phyloP scores from a whole-genome alignment of 371 early-diverging fungal genomes.

The Sporodiniella umbellata region DNA sequence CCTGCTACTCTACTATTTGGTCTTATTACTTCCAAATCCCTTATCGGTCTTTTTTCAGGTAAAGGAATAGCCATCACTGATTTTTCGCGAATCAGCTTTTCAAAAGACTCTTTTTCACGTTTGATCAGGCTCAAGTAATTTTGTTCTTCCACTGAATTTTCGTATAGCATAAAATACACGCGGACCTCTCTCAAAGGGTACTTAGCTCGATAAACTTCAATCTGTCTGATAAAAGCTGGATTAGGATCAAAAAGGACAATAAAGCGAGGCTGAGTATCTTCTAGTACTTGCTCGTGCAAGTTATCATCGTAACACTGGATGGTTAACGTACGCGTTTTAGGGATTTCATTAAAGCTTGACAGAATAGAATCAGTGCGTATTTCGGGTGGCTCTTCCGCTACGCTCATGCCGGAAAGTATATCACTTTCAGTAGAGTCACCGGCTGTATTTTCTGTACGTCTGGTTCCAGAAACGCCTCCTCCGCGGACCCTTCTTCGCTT shows the following conservation, averaged over 20 bases:
- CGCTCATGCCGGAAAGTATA: too few relatives aligned
- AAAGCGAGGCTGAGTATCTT: slow-evolving; percentile 70
- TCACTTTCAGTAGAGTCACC: too few relatives aligned
- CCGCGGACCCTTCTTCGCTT: slow-evolving; percentile 83
- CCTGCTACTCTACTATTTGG: slow-evolving; percentile 59
- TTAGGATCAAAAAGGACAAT: slow-evolving; percentile 92
- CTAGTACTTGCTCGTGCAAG: slow-evolving; percentile 51
- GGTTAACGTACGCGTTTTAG: slow-evolving; percentile 35
- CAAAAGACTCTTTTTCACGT: slow-evolving; percentile 93
- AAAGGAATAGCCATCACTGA: slow-evolving; percentile 79
- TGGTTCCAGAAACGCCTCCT: slow-evolving; percentile 43
- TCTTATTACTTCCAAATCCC: slow-evolving; percentile 50
- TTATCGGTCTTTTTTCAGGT: slow-evolving; percentile 38
- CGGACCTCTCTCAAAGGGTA: slow-evolving; percentile 56
- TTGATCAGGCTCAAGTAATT: slow-evolving; percentile 80
- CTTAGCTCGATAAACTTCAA: slow-evolving; percentile 80
- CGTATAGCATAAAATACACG: slow-evolving; percentile 91
- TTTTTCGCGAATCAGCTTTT: slow-evolving; percentile 88
- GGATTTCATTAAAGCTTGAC: slow-evolving; percentile 32
- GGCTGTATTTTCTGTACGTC: too few relatives aligned
- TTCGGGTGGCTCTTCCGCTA: too few relatives aligned
- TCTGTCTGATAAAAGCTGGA: slow-evolving; percentile 79
- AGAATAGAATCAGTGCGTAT: slow-evolving; percentile 28
- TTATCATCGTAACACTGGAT: slow-evolving; percentile 66
- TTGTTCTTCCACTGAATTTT: slow-evolving; percentile 96